These are phyloP conservation scores for Daedaleopsis nitida DNA, from an alignment of 768 basidiomycete species.

Conservation along the genomic window DNA sequence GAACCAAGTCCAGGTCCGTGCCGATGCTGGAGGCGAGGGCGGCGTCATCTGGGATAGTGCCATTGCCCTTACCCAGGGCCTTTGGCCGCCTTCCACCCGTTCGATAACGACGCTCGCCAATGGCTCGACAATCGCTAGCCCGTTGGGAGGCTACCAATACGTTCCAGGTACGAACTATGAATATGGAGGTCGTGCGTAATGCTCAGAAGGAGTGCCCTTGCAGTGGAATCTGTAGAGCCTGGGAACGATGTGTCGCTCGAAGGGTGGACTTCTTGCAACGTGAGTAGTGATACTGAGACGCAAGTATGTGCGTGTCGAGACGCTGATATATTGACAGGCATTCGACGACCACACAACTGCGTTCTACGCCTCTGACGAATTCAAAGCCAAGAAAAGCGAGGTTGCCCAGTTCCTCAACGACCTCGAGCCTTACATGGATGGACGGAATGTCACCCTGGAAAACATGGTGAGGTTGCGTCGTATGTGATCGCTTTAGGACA, in stretches of 20 bases:
- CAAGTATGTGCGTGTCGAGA: conserved; percentile 9
- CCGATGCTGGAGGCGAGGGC: conserved; percentile 71
- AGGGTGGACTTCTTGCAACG: conserved; percentile 64
- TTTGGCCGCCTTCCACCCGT: conserved; percentile 53
- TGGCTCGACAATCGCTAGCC: conserved; percentile 56
- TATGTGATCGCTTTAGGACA: too few species aligned
- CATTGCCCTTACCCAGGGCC: conserved; percentile 66
- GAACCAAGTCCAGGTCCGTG: conserved; percentile 49
- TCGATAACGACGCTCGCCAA: conserved; percentile 66
- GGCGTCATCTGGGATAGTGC: conserved; percentile 70
- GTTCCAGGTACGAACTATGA: conserved; percentile 39
- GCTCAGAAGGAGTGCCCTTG: not conserved
- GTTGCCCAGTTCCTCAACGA: conserved; percentile 49
- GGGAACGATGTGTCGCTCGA: conserved; percentile 64
- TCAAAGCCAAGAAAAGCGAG: conserved; percentile 47
- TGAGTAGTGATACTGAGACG: conserved; percentile 26
- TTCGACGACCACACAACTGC: conserved; percentile 38
- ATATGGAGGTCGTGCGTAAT: too few species aligned
- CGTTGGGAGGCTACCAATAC: conserved; percentile 69
- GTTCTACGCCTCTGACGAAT: conserved; percentile 58
- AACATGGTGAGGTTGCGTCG: conserved; percentile 53
- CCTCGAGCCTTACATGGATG: conserved; percentile 55
- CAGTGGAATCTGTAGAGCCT: conserved; percentile 67
- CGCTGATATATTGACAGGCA: conserved; percentile 13
- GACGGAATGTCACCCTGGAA: conserved; percentile 49